These are phyloP conservation scores for Neurospora pannonica DNA, from an alignment of 495 filamentous ascomycete species.

Conservation along the genomic window DNA sequence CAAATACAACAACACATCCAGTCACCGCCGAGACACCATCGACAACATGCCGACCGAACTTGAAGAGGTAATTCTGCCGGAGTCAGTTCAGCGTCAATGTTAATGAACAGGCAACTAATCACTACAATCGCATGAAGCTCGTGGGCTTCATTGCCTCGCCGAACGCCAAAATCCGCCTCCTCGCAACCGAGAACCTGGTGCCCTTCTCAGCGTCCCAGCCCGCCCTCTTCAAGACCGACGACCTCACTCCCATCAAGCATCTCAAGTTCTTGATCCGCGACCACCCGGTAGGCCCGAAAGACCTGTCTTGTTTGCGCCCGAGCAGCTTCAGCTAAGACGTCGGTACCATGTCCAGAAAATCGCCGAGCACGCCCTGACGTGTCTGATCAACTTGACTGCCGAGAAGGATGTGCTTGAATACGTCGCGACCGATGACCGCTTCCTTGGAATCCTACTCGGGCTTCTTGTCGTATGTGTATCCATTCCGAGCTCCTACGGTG, in stretches of 20 bases:
- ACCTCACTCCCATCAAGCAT: constrained; percentile 73
- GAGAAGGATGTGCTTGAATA: constrained; percentile 62
- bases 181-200: constrained; percentile 77
- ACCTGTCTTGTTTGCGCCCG: neutral
- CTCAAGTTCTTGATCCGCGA: constrained; percentile 84
- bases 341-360: constrained; percentile 50
- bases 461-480: constrained; percentile 63
- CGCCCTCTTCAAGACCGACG: constrained; percentile 69
- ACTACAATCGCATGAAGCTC: constrained; percentile 42
- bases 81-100: neutral
- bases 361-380: constrained; percentile 83
- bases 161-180: constrained; percentile 66
- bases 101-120: neutral
- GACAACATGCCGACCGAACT: constrained; percentile 66
- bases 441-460: constrained; percentile 61
- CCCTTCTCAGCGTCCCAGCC: constrained; percentile 73
- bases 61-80: constrained; percentile 52
- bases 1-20: neutral
- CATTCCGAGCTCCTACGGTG: neutral
- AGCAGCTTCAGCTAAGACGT: neutral
- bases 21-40: neutral
- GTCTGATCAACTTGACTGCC: constrained; percentile 81
- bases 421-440: constrained; percentile 70
- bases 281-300: constrained; percentile 45
- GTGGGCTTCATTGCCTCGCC: constrained; percentile 87